Evolutionary conservation across 2,329 filamentous ascomycete genomes (phyloP).

Genomic region (Fusarium sarcochroum): DNA sequence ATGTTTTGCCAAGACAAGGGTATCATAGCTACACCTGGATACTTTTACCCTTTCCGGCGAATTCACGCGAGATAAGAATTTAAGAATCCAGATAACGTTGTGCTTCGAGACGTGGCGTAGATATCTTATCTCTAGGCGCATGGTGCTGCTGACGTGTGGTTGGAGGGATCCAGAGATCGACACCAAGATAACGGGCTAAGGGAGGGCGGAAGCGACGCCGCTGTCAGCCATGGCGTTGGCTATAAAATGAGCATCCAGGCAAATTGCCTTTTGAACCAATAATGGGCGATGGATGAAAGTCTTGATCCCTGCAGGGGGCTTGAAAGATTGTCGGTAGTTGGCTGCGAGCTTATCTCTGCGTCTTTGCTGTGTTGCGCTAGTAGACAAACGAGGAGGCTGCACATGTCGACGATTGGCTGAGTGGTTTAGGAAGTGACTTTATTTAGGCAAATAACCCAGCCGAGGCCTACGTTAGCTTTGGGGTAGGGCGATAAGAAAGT

Average conservation of each 20-base stretch:
- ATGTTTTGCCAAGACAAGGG: conserved; percentile 24
- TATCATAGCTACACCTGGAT: conserved; percentile 3
- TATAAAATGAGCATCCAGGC: neutral
- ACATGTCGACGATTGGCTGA: neutral
- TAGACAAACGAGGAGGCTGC: neutral
- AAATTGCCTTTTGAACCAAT: neutral
- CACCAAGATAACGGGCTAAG: conserved; percentile 29
- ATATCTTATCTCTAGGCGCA: conserved; percentile 28
- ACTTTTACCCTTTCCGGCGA: conserved; percentile 27
- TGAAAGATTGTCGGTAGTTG: neutral
- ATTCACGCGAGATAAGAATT: conserved; percentile 31
- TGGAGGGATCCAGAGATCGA: conserved; percentile 7
- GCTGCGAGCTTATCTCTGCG: conserved; percentile 17
- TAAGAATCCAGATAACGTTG: conserved; percentile 21
- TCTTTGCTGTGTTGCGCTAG: neutral
- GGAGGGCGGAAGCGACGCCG: conserved; percentile 1
- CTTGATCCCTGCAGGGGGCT: conserved; percentile 3
- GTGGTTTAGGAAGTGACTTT: too few relatives aligned
- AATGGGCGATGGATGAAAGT: too few relatives aligned
- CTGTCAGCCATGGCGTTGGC: neutral
- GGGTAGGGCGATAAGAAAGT: conserved; percentile 9
- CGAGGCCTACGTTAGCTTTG: neutral
- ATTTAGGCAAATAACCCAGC: neutral
- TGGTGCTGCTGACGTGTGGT: conserved; percentile 2
- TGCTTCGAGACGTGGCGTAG: conserved; percentile 9